Evolutionary conservation across 1,284 basidiomycete species (phyloP).

Genomic region (Vanrija sp.): DNA sequence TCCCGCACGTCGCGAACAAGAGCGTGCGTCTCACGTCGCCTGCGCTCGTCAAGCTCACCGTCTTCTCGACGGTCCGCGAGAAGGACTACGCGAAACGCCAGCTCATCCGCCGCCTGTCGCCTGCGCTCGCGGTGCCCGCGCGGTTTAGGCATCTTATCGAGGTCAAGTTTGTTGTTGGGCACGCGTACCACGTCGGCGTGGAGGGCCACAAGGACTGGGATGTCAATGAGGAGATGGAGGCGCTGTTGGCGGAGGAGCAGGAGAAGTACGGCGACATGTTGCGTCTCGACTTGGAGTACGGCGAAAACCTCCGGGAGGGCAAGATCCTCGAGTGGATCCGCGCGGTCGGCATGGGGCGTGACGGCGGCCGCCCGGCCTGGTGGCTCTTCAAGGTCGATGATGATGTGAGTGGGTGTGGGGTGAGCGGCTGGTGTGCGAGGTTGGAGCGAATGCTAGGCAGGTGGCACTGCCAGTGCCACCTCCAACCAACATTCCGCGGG

Average conservation of each 20-base stretch:
- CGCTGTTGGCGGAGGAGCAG: slow-evolving; percentile 17
- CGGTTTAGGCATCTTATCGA: slow-evolving; percentile 11
- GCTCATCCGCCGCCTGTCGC: slow-evolving; percentile 18
- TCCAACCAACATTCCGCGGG: too few species aligned
- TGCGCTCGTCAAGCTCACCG: slow-evolving; percentile 28
- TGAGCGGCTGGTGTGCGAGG: too few species aligned
- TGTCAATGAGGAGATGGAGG: slow-evolving; percentile 17
- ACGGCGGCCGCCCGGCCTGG: slow-evolving; percentile 14
- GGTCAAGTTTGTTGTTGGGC: slow-evolving; percentile 22
- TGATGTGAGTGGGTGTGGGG: slow-evolving; percentile 18
- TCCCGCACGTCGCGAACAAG: neutral
- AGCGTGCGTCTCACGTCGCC: slow-evolving; percentile 1
- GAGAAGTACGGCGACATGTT: slow-evolving; percentile 18
- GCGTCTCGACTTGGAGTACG: slow-evolving; percentile 12
- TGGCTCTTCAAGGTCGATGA: slow-evolving; percentile 26
- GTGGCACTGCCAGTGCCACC: too few species aligned
- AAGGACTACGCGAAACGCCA: slow-evolving; percentile 10
- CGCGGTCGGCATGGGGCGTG: slow-evolving; percentile 7
- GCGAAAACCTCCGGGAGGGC: slow-evolving; percentile 18
- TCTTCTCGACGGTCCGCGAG: slow-evolving; percentile 25
- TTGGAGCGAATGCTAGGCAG: too few species aligned
- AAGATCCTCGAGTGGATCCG: slow-evolving; percentile 15
- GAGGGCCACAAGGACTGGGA: slow-evolving; percentile 5
- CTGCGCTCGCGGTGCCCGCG: slow-evolving; percentile 9
- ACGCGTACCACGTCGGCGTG: slow-evolving; percentile 5